phyloP scores from a whole-genome alignment of 495 filamentous ascomycete genomes.

The Trypethelium eluteriae region DNA sequence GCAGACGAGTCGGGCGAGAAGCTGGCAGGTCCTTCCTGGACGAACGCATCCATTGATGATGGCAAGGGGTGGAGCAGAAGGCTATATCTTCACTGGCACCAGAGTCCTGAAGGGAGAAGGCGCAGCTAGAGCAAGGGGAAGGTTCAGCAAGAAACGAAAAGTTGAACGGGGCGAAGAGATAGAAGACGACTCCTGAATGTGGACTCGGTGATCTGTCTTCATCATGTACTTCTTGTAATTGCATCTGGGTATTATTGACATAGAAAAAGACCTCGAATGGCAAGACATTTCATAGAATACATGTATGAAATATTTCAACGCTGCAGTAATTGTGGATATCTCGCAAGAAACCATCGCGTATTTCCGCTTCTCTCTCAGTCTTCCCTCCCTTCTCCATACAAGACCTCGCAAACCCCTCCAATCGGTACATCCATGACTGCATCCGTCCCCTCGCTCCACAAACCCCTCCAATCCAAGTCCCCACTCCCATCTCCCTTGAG shows the following conservation, averaged over 20 bases:
- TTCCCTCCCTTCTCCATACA: conserved; percentile 48
- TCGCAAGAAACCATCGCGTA: not conserved
- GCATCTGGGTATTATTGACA: not conserved
- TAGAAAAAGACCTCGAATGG: not conserved
- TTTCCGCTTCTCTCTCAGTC: not conserved
- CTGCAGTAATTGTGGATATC: not conserved
- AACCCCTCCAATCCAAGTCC: conserved; percentile 60
- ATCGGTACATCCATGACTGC: conserved; percentile 96
- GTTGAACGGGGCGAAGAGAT: conserved; percentile 34
- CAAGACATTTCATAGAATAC: not conserved
- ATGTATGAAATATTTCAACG: not conserved
- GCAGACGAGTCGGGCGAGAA: conserved; percentile 64
- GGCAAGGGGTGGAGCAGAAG: conserved; percentile 75
- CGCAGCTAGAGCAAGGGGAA: conserved; percentile 74
- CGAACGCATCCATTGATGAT: conserved; percentile 94
- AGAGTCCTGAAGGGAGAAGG: conserved; percentile 71
- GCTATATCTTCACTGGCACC: conserved; percentile 78
- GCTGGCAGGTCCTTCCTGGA: conserved; percentile 87
- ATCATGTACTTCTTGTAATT: not conserved
- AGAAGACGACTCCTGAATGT: conserved; percentile 22
- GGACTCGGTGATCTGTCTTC: not conserved
- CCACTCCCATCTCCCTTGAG: conserved; percentile 21
- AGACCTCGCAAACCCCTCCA: conserved; percentile 91
- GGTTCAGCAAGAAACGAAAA: conserved; percentile 53
- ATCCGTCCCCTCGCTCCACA: conserved; percentile 92